phyloP scores from a whole-genome alignment of 1,284 basidiomycete genomes.

The Phaffia rhodozyma region DNA sequence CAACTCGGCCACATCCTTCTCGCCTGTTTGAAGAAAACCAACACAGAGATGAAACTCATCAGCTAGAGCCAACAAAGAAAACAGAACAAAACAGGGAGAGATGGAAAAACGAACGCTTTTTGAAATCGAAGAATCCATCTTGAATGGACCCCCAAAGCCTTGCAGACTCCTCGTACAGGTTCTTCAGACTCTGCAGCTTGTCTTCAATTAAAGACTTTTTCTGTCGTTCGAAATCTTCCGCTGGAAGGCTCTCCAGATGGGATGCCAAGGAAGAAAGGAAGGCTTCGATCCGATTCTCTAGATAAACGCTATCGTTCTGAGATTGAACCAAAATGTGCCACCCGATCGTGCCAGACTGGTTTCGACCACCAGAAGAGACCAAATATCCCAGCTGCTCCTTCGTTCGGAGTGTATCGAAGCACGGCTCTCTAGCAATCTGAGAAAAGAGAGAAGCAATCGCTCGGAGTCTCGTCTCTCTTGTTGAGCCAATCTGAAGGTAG shows the following conservation, averaged over 20 bases:
- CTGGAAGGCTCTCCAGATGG: slow-evolving; percentile 42
- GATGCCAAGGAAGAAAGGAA: slow-evolving; percentile 55
- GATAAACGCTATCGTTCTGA: slow-evolving; percentile 67
- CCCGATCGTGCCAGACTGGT: slow-evolving; percentile 53
- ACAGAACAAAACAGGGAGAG: slow-evolving; percentile 18
- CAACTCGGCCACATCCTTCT: slow-evolving; percentile 55
- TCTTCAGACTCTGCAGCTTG: slow-evolving; percentile 61
- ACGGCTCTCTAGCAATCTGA: slow-evolving; percentile 75
- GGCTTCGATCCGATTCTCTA: slow-evolving; percentile 77
- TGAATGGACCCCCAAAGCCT: slow-evolving; percentile 60
- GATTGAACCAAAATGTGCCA: slow-evolving; percentile 84
- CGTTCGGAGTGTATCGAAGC: slow-evolving; percentile 90
- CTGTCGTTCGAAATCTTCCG: slow-evolving; percentile 53
- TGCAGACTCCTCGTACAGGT: slow-evolving; percentile 50
- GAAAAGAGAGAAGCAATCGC: slow-evolving; percentile 37
- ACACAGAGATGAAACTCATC: background rate
- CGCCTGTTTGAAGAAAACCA: slow-evolving; percentile 36
- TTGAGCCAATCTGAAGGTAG: slow-evolving; percentile 51
- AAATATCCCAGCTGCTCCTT: slow-evolving; percentile 95
- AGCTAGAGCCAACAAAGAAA: background rate
- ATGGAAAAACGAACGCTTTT: slow-evolving; percentile 41
- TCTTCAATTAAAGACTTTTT: slow-evolving; percentile 50
- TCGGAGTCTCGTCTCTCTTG: slow-evolving; percentile 41
- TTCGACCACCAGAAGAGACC: slow-evolving; percentile 48
- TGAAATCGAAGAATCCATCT: slow-evolving; percentile 66